A percentile compares a stretch with the other conserved stretches of the same genome.
phyloP scores from a whole-genome alignment of 306 rosid species.

The Elaeagnus macrophylla region DNA sequence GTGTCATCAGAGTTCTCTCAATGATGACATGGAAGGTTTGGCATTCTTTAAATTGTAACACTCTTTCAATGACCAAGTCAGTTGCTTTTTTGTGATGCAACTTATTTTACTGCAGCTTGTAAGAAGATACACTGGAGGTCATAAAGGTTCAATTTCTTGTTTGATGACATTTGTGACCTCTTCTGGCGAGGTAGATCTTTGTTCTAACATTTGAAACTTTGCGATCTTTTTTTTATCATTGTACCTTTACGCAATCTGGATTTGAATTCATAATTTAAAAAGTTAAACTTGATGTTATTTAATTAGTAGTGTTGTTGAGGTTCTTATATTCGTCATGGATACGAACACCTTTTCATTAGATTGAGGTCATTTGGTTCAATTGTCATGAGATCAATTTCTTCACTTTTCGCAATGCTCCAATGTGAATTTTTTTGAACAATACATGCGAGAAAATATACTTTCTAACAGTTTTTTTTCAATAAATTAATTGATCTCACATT shows the following conservation, averaged over 20 bases:
- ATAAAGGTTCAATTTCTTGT: slow-evolving; percentile 93
- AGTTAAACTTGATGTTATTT: background rate
- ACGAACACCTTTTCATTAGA: background rate
- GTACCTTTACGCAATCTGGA: background rate
- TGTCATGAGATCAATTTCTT: slow-evolving; percentile 4
- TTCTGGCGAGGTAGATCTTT: slow-evolving; percentile 82
- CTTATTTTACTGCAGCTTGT: slow-evolving; percentile 61
- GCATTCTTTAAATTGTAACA: slow-evolving; percentile 18
- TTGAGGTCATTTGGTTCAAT: background rate
- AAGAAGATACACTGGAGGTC: slow-evolving; percentile 91
- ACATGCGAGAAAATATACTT: no score
- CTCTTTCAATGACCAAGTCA: slow-evolving; percentile 10
- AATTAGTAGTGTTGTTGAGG: background rate
- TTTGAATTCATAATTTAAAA: slow-evolving; percentile 11
- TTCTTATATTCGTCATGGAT: slow-evolving; percentile 5
- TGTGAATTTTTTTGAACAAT: no score
- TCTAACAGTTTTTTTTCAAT: no score
- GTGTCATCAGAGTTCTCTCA: slow-evolving; percentile 94
- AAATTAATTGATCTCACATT: no score
- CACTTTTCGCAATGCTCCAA: background rate
- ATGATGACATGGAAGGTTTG: slow-evolving; percentile 98
- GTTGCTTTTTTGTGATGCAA: slow-evolving; percentile 17
- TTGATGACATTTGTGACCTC: slow-evolving; percentile 88
- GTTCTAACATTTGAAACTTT: slow-evolving; percentile 17
- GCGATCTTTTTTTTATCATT: slow-evolving; percentile 5